Conservation (phyloP, 768 basidiomycete species). For the Tricholomella constricta region DNA sequence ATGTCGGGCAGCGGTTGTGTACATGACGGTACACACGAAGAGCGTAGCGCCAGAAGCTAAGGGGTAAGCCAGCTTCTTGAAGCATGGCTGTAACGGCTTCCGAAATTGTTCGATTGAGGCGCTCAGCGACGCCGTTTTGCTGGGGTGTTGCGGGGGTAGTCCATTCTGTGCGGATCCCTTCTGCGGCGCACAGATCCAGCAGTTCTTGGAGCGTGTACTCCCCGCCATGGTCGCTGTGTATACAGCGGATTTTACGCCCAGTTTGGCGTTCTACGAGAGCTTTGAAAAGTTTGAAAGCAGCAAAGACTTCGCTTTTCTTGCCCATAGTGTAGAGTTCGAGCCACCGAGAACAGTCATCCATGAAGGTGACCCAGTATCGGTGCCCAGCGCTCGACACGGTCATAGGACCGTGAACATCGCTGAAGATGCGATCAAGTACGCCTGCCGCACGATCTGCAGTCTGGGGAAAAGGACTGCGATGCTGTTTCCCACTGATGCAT, state of each 20-base stretch:
- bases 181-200: slow-evolving; percentile 19
- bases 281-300: no score
- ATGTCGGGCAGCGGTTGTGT: no score
- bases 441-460: no score
- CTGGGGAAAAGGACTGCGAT: not conserved
- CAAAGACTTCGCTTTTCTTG: slow-evolving; percentile 20
- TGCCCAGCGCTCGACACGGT: not conserved
- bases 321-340: slow-evolving; percentile 4
- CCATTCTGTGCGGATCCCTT: slow-evolving; percentile 26
- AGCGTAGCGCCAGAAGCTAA: slow-evolving; percentile 2
- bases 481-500: slow-evolving; percentile 5
- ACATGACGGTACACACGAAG: not conserved
- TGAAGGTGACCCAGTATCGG: slow-evolving; percentile 8
- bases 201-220: slow-evolving; percentile 32
- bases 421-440: no score
- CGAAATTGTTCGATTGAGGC: slow-evolving; percentile 35
- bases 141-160: no score
- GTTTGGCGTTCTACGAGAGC: slow-evolving; percentile 31
- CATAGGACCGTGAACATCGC: slow-evolving; percentile 12
- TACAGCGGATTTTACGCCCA: slow-evolving; percentile 21
- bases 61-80: no score
- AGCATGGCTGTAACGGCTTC: slow-evolving; percentile 24
- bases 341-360: slow-evolving; percentile 1
- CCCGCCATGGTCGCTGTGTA: slow-evolving; percentile 37
- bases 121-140: slow-evolving; percentile 48